These are phyloP conservation scores for Penicillium daleae DNA, from an alignment of 495 filamentous ascomycete genomes.

Conservation along the genomic window DNA sequence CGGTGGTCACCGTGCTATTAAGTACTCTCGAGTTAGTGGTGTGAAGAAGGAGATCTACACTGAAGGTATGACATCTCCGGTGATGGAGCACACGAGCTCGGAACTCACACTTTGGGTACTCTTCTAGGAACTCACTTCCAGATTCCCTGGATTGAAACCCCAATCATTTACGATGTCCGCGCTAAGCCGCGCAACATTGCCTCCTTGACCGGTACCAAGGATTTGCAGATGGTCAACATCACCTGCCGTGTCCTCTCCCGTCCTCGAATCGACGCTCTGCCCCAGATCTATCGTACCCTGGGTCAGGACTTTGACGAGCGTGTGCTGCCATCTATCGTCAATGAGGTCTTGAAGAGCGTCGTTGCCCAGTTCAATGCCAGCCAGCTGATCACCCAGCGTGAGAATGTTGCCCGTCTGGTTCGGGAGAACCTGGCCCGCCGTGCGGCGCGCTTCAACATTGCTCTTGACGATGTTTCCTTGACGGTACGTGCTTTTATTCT, in stretches of 20 bases:
- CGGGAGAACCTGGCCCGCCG: slow-evolving; percentile 89
- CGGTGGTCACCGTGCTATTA: slow-evolving; percentile 98
- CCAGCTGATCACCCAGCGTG: slow-evolving; percentile 97
- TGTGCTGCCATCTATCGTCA: slow-evolving; percentile 95
- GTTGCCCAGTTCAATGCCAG: slow-evolving; percentile 99
- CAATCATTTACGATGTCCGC: slow-evolving; percentile 95
- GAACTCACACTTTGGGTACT: slow-evolving; percentile 20
- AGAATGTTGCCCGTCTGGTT: slow-evolving; percentile 90
- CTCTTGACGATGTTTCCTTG: slow-evolving; percentile 94
- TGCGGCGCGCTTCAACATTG: slow-evolving; percentile 94
- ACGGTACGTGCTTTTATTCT: slow-evolving; percentile 63
- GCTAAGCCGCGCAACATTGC: slow-evolving; percentile 96
- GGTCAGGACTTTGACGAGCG: slow-evolving; percentile 97
- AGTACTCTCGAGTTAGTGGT: slow-evolving; percentile 92
- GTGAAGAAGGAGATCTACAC: slow-evolving; percentile 94
- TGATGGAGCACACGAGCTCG: slow-evolving; percentile 13
- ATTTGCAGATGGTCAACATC: slow-evolving; percentile 99
- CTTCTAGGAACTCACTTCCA: slow-evolving; percentile 82
- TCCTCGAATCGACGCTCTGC: slow-evolving; percentile 83
- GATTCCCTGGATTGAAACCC: slow-evolving; percentile 96
- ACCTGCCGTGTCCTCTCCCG: slow-evolving; percentile 98
- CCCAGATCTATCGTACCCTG: slow-evolving; percentile 94
- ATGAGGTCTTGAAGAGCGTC: slow-evolving; percentile 97
- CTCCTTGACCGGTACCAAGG: slow-evolving; percentile 97
- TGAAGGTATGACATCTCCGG: slow-evolving; percentile 70